Percentiles rank a stretch among this genome's conserved stretches.
Conservation (phyloP, 169 alveolate species). For the Eimeria necatrix region DNA sequence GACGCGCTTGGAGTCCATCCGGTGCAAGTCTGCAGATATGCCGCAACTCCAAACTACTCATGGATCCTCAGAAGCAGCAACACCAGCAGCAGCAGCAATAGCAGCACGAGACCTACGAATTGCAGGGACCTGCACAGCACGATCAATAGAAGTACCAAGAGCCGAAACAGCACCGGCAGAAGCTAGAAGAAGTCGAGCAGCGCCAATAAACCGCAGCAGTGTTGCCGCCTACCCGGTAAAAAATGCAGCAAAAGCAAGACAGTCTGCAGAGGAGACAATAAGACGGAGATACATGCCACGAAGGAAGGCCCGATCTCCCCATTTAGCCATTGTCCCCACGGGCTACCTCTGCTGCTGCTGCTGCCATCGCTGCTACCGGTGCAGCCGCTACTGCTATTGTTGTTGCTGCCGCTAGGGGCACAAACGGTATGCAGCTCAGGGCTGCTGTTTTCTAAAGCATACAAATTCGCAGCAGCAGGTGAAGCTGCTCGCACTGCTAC, state of each 20-base stretch:
- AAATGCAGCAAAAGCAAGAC: not conserved
- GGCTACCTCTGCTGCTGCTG: conserved; percentile 20
- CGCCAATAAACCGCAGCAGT: conserved; percentile 21
- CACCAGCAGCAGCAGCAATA: not conserved
- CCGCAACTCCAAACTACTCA: not conserved
- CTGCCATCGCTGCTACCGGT: not conserved
- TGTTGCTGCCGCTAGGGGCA: not conserved
- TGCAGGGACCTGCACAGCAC: too few species aligned
- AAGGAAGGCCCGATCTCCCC: not conserved
- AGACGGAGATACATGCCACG: not conserved
- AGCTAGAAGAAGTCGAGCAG: not conserved
- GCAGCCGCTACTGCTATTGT: not conserved
- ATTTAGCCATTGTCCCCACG: not conserved
- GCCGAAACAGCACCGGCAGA: conserved; percentile 4
- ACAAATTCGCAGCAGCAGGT: not conserved
- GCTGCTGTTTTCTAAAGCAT: too few species aligned
- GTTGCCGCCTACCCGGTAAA: not conserved
- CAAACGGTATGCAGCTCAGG: too few species aligned
- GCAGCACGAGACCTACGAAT: not conserved
- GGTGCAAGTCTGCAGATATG: not conserved
- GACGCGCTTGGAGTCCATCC: not conserved
- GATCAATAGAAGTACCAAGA: not conserved
- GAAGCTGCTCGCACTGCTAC: not conserved
- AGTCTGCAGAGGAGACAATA: conserved; percentile 1
- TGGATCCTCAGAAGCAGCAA: not conserved